Conservation (phyloP, 129 eudicot species). For the Calendula officinalis region DNA sequence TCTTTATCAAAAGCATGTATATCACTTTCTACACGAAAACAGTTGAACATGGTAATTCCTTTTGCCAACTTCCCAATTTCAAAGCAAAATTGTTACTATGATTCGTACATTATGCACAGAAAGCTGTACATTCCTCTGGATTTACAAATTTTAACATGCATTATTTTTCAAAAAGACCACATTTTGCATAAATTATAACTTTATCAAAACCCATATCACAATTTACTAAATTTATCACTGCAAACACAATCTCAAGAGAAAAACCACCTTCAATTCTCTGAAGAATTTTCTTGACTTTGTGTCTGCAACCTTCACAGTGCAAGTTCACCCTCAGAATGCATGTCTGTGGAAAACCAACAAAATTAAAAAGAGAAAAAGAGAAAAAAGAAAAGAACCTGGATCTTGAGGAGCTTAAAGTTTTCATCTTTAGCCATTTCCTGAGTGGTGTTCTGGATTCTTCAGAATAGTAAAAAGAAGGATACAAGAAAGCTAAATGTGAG, state of each 20-base stretch:
- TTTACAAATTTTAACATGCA: conserved; percentile 9
- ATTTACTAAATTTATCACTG: conserved; percentile 17
- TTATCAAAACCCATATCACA: conserved; percentile 5
- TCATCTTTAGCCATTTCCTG: conserved; percentile 81
- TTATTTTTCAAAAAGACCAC: conserved; percentile 19
- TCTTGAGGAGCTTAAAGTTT: conserved; percentile 93
- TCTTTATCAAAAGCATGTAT: conserved; percentile 18
- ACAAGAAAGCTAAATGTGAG: conserved; percentile 21
- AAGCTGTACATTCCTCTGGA: not conserved
- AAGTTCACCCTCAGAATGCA: conserved; percentile 44
- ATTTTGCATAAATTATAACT: conserved; percentile 14
- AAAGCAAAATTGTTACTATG: not conserved
- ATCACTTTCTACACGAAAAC: conserved; percentile 9
- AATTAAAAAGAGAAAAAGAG: not conserved
- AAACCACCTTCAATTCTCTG: conserved; percentile 49
- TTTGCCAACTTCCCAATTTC: conserved; percentile 7
- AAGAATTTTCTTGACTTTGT: conserved; percentile 50
- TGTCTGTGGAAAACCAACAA: conserved; percentile 27
- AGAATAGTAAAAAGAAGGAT: conserved; percentile 31
- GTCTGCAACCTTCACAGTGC: conserved; percentile 56
- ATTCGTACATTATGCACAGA: conserved; percentile 20
- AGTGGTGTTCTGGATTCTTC: conserved; percentile 34
- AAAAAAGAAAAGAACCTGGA: conserved; percentile 51
- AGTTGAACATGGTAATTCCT: not conserved
- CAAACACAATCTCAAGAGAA: conserved; percentile 9